A percentile compares a stretch with the other conserved stretches of the same genome.
Conservation (phyloP, 441 rosid genomes). For the Eugenia klotzschiana region DNA sequence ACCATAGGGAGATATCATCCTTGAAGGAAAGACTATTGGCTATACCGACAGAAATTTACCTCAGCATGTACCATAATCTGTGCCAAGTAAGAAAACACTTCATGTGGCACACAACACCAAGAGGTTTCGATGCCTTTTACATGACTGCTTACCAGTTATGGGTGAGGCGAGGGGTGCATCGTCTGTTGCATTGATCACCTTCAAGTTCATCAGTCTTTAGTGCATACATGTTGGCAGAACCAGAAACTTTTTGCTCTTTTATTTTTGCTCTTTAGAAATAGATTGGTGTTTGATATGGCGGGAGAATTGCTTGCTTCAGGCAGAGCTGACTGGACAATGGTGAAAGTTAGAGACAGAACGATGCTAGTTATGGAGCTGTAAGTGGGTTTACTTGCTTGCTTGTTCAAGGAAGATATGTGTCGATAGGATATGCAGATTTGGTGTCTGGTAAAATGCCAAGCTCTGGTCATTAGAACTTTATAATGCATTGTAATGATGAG, state of each 20-base stretch:
- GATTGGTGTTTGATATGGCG: background rate
- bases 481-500: background rate
- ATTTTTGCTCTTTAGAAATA: background rate
- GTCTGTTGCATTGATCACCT: background rate
- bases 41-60: conserved; percentile 8
- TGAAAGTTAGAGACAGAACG: background rate
- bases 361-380: background rate
- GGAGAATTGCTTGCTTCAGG: background rate
- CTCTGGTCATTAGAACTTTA: background rate
- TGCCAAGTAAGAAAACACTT: conserved; percentile 21
- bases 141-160: conserved; percentile 39
- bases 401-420: background rate
- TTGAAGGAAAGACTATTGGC: conserved; percentile 13
- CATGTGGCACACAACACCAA: conserved; percentile 22
- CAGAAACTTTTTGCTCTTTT: background rate
- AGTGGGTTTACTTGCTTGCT: background rate
- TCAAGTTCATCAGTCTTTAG: background rate
- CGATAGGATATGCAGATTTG: background rate
- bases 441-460: background rate
- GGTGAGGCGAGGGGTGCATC: conserved; percentile 17
- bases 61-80: conserved; percentile 18
- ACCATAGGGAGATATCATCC: conserved; percentile 8
- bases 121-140: conserved; percentile 25
- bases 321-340: background rate
- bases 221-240: background rate